Evolutionary conservation across 2,329 filamentous ascomycete genomes (phyloP).

Genomic region (Colletotrichum noveboracense): DNA sequence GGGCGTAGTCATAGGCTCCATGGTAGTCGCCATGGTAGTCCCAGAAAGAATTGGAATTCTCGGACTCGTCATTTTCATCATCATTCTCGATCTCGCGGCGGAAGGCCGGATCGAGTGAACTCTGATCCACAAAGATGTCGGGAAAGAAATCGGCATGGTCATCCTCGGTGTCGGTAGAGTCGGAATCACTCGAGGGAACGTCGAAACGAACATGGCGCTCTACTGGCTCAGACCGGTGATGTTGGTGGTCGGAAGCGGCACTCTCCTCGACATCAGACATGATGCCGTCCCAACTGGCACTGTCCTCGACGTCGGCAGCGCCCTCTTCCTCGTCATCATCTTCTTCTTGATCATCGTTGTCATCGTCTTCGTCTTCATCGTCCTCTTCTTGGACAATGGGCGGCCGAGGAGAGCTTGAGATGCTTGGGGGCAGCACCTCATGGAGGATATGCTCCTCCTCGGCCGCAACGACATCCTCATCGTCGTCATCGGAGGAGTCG

Average conservation of each 20-base stretch:
- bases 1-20: conserved; percentile 46
- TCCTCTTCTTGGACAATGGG: conserved; percentile 32
- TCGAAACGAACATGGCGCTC: conserved; percentile 78
- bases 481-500: conserved; percentile 78
- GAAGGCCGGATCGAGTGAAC: conserved; percentile 73
- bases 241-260: conserved; percentile 46
- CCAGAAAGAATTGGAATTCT: conserved; percentile 66
- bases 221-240: conserved; percentile 28
- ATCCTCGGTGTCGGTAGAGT: conserved; percentile 67
- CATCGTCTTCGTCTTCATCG: conserved; percentile 41
- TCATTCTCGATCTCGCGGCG: conserved; percentile 77
- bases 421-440: conserved; percentile 38
- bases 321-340: conserved; percentile 44
- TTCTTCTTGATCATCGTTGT: conserved; percentile 44
- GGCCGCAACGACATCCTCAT: conserved; percentile 77
- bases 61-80: conserved; percentile 57
- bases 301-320: conserved; percentile 44
- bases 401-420: conserved; percentile 57
- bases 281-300: conserved; percentile 61
- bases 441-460: conserved; percentile 76
- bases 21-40: conserved; percentile 61
- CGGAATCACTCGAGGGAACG: conserved; percentile 70
- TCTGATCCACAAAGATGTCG: conserved; percentile 80
- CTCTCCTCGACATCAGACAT: conserved; percentile 51
- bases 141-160: conserved; percentile 72